These are phyloP conservation scores for Melampsora larici-populina DNA, from an alignment of 1,284 basidiomycete genomes.

Conservation along the genomic window DNA sequence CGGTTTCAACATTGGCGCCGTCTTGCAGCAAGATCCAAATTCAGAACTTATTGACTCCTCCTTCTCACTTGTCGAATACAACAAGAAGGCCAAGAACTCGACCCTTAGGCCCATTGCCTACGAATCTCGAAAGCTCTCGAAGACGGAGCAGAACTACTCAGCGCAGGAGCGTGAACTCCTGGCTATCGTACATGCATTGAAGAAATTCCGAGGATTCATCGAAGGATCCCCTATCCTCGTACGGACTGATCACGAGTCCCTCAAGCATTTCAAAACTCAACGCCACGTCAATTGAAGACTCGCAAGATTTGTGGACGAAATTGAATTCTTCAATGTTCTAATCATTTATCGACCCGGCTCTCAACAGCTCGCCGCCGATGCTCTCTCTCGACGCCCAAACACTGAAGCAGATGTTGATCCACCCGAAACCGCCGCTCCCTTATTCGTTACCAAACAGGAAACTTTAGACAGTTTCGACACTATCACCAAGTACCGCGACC, in stretches of 20 bases:
- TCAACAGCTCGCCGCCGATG: conserved; percentile 17
- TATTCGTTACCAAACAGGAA: neutral
- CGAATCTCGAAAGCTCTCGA: conserved; percentile 17
- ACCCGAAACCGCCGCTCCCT: neutral
- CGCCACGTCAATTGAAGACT: neutral
- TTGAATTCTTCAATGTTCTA: conserved; percentile 19
- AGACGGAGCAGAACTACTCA: no score
- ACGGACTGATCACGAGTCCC: conserved; percentile 2
- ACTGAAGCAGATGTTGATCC: neutral
- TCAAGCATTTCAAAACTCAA: conserved; percentile 27
- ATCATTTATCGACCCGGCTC: conserved; percentile 18
- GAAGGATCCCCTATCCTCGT: conserved; percentile 17
- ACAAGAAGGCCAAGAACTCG: no score
- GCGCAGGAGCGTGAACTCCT: conserved; percentile 13
- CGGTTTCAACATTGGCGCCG: conserved; percentile 20
- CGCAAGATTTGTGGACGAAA: conserved; percentile 9
- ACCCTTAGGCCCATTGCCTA: no score
- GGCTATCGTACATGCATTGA: conserved; percentile 17
- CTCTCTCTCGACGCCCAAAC: conserved; percentile 8
- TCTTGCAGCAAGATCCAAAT: conserved; percentile 14
- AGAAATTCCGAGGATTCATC: conserved; percentile 9
- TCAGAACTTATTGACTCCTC: neutral
- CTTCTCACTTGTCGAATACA: no score
- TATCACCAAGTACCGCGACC: neutral
- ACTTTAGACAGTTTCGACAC: neutral